Conservation (phyloP, 495 filamentous ascomycete species). For the Rhizodiscina lignyota region DNA sequence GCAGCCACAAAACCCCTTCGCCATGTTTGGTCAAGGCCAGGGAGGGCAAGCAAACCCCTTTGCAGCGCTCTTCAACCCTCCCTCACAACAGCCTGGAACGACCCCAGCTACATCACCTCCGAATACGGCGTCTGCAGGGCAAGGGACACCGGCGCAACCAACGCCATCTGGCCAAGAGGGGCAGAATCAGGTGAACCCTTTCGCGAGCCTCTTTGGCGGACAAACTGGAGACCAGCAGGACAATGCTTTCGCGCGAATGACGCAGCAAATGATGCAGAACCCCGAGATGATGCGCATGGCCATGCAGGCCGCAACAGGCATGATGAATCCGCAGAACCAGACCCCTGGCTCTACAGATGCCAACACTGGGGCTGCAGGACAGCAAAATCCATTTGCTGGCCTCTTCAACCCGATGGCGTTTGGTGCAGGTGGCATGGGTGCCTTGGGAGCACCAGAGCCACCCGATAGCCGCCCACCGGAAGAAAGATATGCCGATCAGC, state of each 20-base stretch:
- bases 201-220: conserved; percentile 22
- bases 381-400: conserved; percentile 10
- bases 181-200: neutral
- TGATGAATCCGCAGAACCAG: conserved; percentile 19
- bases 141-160: conserved; percentile 1
- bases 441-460: conserved; percentile 1
- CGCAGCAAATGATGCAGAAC: conserved; percentile 24
- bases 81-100: neutral
- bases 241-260: conserved; percentile 26
- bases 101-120: conserved; percentile 5
- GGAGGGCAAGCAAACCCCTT: conserved; percentile 50
- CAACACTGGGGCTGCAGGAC: conserved; percentile 1
- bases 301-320: conserved; percentile 30
- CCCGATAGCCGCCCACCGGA: conserved; percentile 75
- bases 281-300: conserved; percentile 23
- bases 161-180: neutral
- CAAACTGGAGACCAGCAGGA: conserved; percentile 12
- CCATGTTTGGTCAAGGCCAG: conserved; percentile 10
- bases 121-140: conserved; percentile 1
- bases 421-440: conserved; percentile 5
- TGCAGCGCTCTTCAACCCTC: conserved; percentile 34
- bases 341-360: neutral
- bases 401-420: conserved; percentile 9
- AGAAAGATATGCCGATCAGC: conserved; percentile 78
- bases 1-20: conserved; percentile 29